Evolutionary conservation across 768 basidiomycete genomes (phyloP), one percentile per base, ranked within the genome.

Genomic region (Artomyces pyxidatus): DNA sequence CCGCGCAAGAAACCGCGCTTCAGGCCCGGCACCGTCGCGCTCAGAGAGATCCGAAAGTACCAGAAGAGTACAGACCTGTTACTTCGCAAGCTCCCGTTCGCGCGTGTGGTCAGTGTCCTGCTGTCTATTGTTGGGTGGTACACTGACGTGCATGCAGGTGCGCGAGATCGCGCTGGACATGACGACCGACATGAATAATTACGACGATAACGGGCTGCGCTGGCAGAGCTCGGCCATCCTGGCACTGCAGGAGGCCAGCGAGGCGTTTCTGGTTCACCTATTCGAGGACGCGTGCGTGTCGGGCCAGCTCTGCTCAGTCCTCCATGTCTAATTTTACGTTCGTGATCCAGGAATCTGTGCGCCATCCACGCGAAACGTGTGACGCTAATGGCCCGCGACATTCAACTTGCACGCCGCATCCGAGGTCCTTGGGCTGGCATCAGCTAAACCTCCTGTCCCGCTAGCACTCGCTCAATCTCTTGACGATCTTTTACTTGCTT

Each of bases 311-410:
- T 27, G 12, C 21, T 37, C 42, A 29, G 16, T 52, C 50, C 28
- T 50, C 47, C 38, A 7, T 30, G 12, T 27, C 23, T 39, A n/a
- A 40, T 45, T 5, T 16, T 32, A 28, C 32, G 28, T 48, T 26
- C 26, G 9, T 40, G 12, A 44, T 52, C 19, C 53, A 96, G 93
- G 37, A 96, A 97, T 64, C 71, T 96, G 28, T 99, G 96, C 61
- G 94, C 95, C 6, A 88, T 99, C 56, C 95, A 98, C 61, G 95
- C 95, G 14, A 97, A 95, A 67, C 85, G 95, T 59, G 95, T 98
- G 4, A 99, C 95, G 5, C 85, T 97, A 58, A 97, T 97, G 94
- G 91, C 92, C 48, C 78, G 86, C 45, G 96, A 99, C 59, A 94
- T 99, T 50, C 95, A 97, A 60, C 83, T 99, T 45, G 96, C 96